A percentile compares a stretch with the other conserved stretches of the same genome.
Conservation (phyloP, 768 basidiomycete genomes). For the Hygrocybe coccinea region DNA sequence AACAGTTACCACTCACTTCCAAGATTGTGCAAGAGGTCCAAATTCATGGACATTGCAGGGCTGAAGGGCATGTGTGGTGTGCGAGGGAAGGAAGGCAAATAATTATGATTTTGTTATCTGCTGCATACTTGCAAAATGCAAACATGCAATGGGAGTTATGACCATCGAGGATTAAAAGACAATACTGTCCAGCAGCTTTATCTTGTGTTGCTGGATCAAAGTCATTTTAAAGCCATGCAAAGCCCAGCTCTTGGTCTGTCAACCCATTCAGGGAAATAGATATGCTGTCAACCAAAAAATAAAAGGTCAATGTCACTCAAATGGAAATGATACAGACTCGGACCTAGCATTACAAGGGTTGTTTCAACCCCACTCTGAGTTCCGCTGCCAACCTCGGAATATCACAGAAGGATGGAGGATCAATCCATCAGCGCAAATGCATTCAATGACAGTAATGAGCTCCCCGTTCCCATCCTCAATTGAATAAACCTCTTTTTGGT, state of each 20-base stretch:
- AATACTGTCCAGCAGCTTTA: constrained; percentile 14
- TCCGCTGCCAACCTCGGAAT: constrained; percentile 28
- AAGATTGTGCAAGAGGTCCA: constrained; percentile 28
- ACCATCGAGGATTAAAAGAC: constrained; percentile 35
- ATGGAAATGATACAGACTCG: no score
- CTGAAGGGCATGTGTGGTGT: constrained; percentile 36
- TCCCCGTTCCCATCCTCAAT: constrained; percentile 30
- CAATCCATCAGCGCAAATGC: constrained; percentile 40
- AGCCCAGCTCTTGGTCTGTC: constrained; percentile 36
- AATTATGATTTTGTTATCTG: constrained; percentile 28
- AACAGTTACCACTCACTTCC: constrained; percentile 28
- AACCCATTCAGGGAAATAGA: constrained; percentile 35
- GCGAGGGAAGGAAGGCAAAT: constrained; percentile 35
- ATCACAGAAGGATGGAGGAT: constrained; percentile 35
- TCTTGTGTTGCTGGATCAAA: constrained; percentile 27
- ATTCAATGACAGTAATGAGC: constrained; percentile 45
- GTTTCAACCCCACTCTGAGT: constrained; percentile 2
- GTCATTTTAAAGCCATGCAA: constrained; percentile 31
- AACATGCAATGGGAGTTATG: constrained; percentile 35
- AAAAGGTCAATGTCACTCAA: no score
- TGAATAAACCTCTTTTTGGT: constrained; percentile 11
- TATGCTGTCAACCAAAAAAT: constrained; percentile 22
- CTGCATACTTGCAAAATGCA: constrained; percentile 26
- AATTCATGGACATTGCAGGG: constrained; percentile 36
- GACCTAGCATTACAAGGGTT: constrained; percentile 30